Evolutionary conservation across 768 basidiomycete genomes (phyloP).

Genomic region (Neoboletus magnificus): DNA sequence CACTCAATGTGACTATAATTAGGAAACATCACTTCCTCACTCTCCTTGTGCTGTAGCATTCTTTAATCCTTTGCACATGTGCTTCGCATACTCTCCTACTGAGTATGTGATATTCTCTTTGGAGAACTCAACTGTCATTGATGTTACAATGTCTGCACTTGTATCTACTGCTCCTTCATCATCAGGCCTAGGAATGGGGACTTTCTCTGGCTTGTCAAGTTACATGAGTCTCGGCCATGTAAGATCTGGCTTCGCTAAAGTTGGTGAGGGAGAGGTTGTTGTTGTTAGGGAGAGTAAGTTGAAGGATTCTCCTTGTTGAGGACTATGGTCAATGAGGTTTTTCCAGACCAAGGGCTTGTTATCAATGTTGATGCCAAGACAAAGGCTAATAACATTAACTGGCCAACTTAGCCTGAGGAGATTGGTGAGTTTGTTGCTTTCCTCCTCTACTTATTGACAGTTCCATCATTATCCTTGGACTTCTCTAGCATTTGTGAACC

Average conservation of each 20-base stretch:
- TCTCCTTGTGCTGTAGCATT: constrained; percentile 86
- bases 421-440: constrained; percentile 42
- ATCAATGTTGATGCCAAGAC: constrained; percentile 60
- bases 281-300: constrained; percentile 77
- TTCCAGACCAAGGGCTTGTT: constrained; percentile 63
- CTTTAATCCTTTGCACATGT: constrained; percentile 53
- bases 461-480: constrained; percentile 53
- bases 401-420: constrained; percentile 83
- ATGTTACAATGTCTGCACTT: constrained; percentile 47
- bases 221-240: constrained; percentile 76
- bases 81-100: constrained; percentile 78
- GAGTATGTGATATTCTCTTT: constrained; percentile 66
- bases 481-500: constrained; percentile 61
- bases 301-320: not conserved
- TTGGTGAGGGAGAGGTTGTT: constrained; percentile 61
- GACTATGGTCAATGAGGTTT: not conserved
- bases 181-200: constrained; percentile 51
- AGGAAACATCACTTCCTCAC: constrained; percentile 86
- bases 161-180: constrained; percentile 32
- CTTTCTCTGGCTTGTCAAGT: constrained; percentile 69
- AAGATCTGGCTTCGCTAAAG: constrained; percentile 57
- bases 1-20: not conserved
- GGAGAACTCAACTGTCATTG: constrained; percentile 51
- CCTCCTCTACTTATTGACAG: constrained; percentile 51
- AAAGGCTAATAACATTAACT: constrained; percentile 52